Evolutionary conservation across 2,329 filamentous ascomycete genomes (phyloP).

Genomic region (Fusarium anthophilum): DNA sequence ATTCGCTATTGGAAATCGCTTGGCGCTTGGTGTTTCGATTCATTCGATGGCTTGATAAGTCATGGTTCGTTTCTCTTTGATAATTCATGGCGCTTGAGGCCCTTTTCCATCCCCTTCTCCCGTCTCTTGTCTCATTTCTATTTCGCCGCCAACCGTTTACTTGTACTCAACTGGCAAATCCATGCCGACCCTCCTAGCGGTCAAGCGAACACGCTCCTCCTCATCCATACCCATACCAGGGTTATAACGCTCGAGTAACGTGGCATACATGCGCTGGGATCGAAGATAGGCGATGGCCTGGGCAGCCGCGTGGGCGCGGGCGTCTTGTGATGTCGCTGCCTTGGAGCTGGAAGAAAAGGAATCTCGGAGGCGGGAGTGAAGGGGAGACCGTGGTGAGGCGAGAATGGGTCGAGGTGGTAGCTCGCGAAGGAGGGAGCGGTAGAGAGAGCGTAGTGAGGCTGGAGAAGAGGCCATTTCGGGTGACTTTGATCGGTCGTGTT

Average conservation of each 20-base stretch:
- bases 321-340: slow-evolving; percentile 57
- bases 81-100: not conserved
- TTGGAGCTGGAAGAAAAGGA: slow-evolving; percentile 56
- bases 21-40: not conserved
- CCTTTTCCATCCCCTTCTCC: not conserved
- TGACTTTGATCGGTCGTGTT: not conserved
- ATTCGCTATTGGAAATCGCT: not conserved
- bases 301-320: slow-evolving; percentile 60
- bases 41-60: not conserved
- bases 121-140: not conserved
- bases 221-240: slow-evolving; percentile 88
- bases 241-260: slow-evolving; percentile 90
- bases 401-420: slow-evolving; percentile 76
- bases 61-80: not conserved
- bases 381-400: slow-evolving; percentile 65
- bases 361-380: slow-evolving; percentile 46
- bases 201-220: slow-evolving; percentile 84
- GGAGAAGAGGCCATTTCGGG: slow-evolving; percentile 50
- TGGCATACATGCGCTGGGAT: slow-evolving; percentile 85
- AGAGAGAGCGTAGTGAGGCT: slow-evolving; percentile 75
- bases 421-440: slow-evolving; percentile 89
- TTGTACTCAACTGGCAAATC: slow-evolving; percentile 76
- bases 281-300: slow-evolving; percentile 83
- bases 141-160: not conserved
- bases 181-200: slow-evolving; percentile 89